Percentiles rank a stretch among this genome's conserved stretches.
These are phyloP conservation scores for Phytopythium kandeliae DNA, from an alignment of 352 stramenopile genomes.

Conservation along the genomic window DNA sequence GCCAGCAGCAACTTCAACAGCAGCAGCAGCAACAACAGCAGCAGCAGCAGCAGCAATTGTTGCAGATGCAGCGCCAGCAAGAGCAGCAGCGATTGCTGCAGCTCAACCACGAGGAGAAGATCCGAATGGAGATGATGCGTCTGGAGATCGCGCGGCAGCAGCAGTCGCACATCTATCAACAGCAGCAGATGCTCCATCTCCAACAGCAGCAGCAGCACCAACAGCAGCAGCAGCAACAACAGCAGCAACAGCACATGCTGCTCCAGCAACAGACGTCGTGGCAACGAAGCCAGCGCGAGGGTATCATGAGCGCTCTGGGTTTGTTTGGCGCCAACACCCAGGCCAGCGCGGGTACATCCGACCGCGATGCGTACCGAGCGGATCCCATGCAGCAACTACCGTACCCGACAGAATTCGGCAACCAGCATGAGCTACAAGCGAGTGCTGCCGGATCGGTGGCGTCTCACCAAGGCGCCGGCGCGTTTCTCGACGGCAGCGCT, in stretches of 20 bases:
- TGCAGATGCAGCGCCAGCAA: constrained; percentile 60
- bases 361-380: constrained; percentile 24
- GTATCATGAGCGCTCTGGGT: constrained; percentile 71
- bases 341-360: constrained; percentile 16
- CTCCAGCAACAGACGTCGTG: constrained; percentile 75
- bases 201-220: constrained; percentile 26
- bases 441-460: constrained; percentile 10
- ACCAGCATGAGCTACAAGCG: constrained; percentile 29
- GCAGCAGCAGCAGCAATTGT: constrained; percentile 56
- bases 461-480: constrained; percentile 14
- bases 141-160: constrained; percentile 70
- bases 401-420: constrained; percentile 47
- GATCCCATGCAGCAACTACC: constrained; percentile 37
- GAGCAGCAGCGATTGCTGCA: constrained; percentile 68
- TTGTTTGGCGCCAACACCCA: constrained; percentile 50
- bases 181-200: constrained; percentile 41
- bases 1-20: constrained; percentile 26
- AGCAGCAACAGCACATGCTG: constrained; percentile 65
- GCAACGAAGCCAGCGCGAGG: constrained; percentile 66
- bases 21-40: constrained; percentile 58
- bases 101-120: constrained; percentile 69
- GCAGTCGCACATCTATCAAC: constrained; percentile 50
- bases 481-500: constrained; percentile 22
- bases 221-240: constrained; percentile 42
- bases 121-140: constrained; percentile 77